Base-by-base conservation (phyloP, 768 basidiomycete genomes). In the Kwoniella europaea region DNA sequence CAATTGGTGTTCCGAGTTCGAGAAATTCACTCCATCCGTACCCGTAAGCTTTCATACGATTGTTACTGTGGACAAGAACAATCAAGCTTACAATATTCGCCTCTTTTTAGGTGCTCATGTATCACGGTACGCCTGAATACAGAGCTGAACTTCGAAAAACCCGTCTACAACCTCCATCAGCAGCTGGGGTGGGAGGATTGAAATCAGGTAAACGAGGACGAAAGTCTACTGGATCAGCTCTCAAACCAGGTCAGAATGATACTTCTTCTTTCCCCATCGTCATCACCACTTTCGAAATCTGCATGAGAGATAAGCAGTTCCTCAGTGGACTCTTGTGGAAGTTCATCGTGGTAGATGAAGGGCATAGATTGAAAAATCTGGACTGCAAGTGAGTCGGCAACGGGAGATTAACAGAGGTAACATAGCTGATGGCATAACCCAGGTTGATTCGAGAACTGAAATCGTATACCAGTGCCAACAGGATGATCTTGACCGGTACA, bases 401-500 rank as follows among this genome's bases (percentile, higher is more conserved):
- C n/a, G n/a, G n/a, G n/a, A n/a, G n/a, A n/a, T n/a, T n/a, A n/a
- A n/a, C n/a, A n/a, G n/a, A n/a, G n/a, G n/a, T n/a, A n/a, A n/a
- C n/a, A n/a, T n/a, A n/a, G n/a, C n/a, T 54, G 55, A 61, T 29
- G 0, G 0, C 5, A n/a, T 46, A 29, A 60, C 29, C 16, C 1
- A 85, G 85, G 61, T 88, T 98, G 16, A 92, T 98, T 84, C 87
- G 87, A 68, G 93, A 96, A 82, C 91, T 99, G 75, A 95, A 94
- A 85, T 89, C 89, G 76, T 94, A 94, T 80, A 85, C 86, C 1
- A 90, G 90, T 65, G 93, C 91, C 0, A 92, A 93, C 53, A 86
- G 97, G 58, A 91, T 98, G 88, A 91, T 99, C 68, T 84, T 99
- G 71, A 98, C 95, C 0, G 97, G 97, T 41, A 99, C 97, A 18